phyloP scores from a whole-genome alignment of 768 basidiomycete genomes.

The Lenzites betulinus region DNA sequence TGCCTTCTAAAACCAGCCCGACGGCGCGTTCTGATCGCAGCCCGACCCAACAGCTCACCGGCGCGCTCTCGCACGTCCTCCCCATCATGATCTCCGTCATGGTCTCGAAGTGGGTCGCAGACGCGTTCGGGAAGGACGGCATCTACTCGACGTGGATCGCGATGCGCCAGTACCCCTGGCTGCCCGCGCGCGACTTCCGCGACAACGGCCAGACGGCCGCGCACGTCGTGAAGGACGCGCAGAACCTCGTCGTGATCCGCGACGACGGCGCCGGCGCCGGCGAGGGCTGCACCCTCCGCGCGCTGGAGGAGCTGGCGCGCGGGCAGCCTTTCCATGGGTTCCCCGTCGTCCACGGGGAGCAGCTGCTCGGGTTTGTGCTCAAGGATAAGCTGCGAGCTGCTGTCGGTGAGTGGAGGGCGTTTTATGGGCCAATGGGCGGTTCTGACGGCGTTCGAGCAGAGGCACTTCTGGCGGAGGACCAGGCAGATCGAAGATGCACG shows the following conservation, averaged over 20 bases:
- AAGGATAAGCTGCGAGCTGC: conserved; percentile 50
- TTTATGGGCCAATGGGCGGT: not conserved
- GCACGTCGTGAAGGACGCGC: conserved; percentile 57
- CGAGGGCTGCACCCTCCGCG: conserved; percentile 42
- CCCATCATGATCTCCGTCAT: conserved; percentile 83
- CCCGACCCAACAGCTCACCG: conserved; percentile 54
- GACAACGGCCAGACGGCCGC: conserved; percentile 66
- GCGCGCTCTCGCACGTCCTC: conserved; percentile 77
- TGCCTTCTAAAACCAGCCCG: not conserved
- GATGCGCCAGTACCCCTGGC: conserved; percentile 70
- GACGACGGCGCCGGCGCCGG: conserved; percentile 33
- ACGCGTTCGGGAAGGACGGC: conserved; percentile 67
- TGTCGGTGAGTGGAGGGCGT: conserved; percentile 33
- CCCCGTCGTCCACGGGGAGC: conserved; percentile 55
- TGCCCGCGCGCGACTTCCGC: conserved; percentile 63
- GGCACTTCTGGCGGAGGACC: conserved; percentile 26
- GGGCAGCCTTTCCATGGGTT: conserved; percentile 59
- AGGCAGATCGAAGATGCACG: conserved; percentile 24
- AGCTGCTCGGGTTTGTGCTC: conserved; percentile 62
- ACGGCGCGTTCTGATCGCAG: not conserved
- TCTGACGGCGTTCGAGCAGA: conserved; percentile 21
- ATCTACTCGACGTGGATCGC: conserved; percentile 76
- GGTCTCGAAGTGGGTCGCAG: conserved; percentile 76
- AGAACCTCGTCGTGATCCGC: conserved; percentile 52
- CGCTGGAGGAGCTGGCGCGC: conserved; percentile 50